Percentiles rank a stretch among this genome's conserved stretches.
phyloP scores from a whole-genome alignment of 306 rosid species.

The Prunus mira region DNA sequence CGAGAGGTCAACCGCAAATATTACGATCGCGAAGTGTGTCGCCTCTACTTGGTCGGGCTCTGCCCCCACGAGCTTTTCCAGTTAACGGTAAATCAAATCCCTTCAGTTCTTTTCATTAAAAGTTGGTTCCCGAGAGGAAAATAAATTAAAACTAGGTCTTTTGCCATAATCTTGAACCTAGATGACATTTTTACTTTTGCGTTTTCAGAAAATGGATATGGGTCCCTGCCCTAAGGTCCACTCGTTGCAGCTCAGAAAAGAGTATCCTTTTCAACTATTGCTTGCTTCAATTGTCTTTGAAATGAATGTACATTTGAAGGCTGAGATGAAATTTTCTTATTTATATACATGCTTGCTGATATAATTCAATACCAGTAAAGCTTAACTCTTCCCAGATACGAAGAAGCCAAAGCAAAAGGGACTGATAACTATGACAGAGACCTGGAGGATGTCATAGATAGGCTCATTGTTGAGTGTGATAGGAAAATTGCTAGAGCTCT shows the following conservation, averaged over 20 bases:
- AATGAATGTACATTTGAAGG: not conserved
- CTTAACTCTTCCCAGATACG: conserved; percentile 74
- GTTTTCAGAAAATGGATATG: conserved; percentile 97
- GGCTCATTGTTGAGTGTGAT: conserved; percentile 94
- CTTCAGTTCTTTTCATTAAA: not conserved
- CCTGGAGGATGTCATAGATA: conserved; percentile 92
- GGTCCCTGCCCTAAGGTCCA: conserved; percentile 98
- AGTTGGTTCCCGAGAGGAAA: not conserved
- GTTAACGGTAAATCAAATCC: conserved; percentile 52
- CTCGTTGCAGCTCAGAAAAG: conserved; percentile 96
- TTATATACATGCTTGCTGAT: not conserved
- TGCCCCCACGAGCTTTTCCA: conserved; percentile 99
- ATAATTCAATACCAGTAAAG: not conserved
- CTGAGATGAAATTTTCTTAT: not conserved
- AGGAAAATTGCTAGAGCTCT: conserved; percentile 90
- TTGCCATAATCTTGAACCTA: not conserved
- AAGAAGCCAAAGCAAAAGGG: conserved; percentile 78
- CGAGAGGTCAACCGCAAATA: conserved; percentile 96
- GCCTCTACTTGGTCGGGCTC: conserved; percentile 91
- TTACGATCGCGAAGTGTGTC: conserved; percentile 95
- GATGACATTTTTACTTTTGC: conserved; percentile 7
- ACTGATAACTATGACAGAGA: conserved; percentile 81
- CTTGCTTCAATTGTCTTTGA: not conserved
- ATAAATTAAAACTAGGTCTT: not conserved
- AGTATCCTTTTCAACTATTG: conserved; percentile 64